These are phyloP conservation scores for Licmophora abbreviata DNA, from an alignment of 108 stramenopile species.

Conservation along the genomic window DNA sequence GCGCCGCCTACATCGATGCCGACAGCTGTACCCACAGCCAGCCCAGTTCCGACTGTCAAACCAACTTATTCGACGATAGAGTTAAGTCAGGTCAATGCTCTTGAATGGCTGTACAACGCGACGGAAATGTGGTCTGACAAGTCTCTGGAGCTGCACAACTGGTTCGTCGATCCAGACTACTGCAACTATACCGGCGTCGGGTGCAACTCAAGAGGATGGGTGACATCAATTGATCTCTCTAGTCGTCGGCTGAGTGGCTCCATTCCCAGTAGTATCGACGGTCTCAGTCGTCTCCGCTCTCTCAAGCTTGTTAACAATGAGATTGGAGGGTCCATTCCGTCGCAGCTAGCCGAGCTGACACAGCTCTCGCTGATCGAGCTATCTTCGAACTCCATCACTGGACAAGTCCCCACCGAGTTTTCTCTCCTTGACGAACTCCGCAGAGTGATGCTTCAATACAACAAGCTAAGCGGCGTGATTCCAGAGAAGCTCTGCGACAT, in stretches of 20 bases:
- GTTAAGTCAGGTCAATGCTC: background rate
- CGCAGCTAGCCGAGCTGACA: background rate
- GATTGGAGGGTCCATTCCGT: background rate
- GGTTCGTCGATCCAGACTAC: background rate
- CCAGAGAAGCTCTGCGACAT: slow-evolving; percentile 6
- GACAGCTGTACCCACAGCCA: background rate
- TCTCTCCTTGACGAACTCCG: background rate
- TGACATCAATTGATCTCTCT: background rate
- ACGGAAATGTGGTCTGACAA: background rate
- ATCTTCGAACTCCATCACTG: slow-evolving; percentile 4
- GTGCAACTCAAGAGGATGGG: background rate
- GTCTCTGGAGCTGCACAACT: background rate
- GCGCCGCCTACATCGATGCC: slow-evolving; percentile 2
- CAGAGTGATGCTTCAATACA: slow-evolving; percentile 8
- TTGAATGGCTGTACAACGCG: background rate
- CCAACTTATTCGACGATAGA: background rate
- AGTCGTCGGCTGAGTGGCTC: background rate
- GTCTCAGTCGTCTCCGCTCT: background rate
- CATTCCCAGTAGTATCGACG: background rate
- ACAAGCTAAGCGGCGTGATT: slow-evolving; percentile 1
- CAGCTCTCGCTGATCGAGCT: slow-evolving; percentile 3
- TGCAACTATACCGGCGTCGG: background rate
- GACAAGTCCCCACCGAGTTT: background rate
- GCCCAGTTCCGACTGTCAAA: background rate
- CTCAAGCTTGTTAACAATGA: background rate